A percentile compares a stretch with the other conserved stretches of the same genome.
These are phyloP conservation scores for Chernovozyma sophiae-reginae DNA, from an alignment of 1,139 yeast species.

Conservation along the genomic window DNA sequence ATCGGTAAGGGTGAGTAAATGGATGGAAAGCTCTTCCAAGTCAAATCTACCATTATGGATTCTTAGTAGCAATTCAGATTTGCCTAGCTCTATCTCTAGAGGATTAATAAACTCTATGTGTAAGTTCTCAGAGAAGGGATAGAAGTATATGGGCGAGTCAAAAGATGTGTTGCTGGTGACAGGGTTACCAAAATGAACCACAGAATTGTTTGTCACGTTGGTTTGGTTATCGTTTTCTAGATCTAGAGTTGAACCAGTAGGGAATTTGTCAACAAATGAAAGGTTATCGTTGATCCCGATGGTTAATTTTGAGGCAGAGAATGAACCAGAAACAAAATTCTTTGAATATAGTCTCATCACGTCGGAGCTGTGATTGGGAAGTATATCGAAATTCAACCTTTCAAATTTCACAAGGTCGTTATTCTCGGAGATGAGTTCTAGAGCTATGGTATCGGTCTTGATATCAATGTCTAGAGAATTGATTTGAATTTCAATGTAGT, in stretches of 20 bases:
- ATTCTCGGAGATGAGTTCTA: constrained; percentile 13
- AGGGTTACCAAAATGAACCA: neutral
- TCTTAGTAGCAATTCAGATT: constrained; percentile 16
- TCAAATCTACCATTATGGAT: constrained; percentile 18
- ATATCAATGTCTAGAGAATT: constrained; percentile 27
- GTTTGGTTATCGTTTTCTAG: neutral
- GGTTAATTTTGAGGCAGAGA: constrained; percentile 18
- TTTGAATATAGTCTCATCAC: constrained; percentile 12
- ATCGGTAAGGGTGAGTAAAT: constrained; percentile 13
- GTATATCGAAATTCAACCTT: neutral
- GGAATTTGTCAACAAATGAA: constrained; percentile 6
- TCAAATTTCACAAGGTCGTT: neutral
- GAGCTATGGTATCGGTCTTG: constrained; percentile 15
- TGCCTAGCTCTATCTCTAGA: constrained; percentile 18
- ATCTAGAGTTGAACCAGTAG: neutral
- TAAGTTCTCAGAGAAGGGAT: constrained; percentile 18
- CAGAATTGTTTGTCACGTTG: neutral
- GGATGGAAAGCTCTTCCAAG: constrained; percentile 13
- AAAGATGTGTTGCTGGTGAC: neutral
- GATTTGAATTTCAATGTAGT: constrained; percentile 19
- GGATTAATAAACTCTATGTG: constrained; percentile 20
- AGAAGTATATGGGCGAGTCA: constrained; percentile 6
- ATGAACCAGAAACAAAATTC: constrained; percentile 22
- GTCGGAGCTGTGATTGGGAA: neutral
- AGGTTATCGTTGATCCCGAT: constrained; percentile 20